phyloP scores from a whole-genome alignment of 2,329 filamentous ascomycete genomes.

The Dactylellina haptotyla region DNA sequence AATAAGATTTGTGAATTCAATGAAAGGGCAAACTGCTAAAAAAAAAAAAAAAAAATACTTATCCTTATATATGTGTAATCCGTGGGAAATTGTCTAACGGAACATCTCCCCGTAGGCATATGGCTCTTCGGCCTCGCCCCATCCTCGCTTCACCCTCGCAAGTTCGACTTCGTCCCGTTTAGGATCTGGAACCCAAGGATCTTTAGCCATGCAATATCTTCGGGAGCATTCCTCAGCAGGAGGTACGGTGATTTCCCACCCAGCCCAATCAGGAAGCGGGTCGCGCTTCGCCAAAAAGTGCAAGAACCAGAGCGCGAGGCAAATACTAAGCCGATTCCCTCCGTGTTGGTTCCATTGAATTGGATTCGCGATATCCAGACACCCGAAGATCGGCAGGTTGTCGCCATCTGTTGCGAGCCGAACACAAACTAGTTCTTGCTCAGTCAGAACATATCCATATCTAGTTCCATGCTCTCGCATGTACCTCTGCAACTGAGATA shows the following conservation, averaged over 20 bases:
- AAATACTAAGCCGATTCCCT: slow-evolving; percentile 40
- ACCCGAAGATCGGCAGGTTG: slow-evolving; percentile 42
- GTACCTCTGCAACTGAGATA: slow-evolving; percentile 43
- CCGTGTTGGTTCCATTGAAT: slow-evolving; percentile 53
- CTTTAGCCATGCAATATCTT: slow-evolving; percentile 48
- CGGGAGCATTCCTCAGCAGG: slow-evolving; percentile 49
- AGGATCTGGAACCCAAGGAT: slow-evolving; percentile 50
- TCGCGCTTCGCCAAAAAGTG: slow-evolving; percentile 47
- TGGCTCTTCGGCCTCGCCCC: slow-evolving; percentile 50
- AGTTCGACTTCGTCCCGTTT: slow-evolving; percentile 51
- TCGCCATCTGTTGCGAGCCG: slow-evolving; percentile 37
- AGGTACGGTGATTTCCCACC: slow-evolving; percentile 43
- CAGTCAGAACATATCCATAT: slow-evolving; percentile 48
- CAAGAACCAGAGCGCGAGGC: slow-evolving; percentile 44
- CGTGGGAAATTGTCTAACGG: slow-evolving; percentile 19
- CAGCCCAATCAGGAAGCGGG: slow-evolving; percentile 42
- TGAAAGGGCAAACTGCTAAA: neutral
- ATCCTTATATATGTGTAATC: neutral
- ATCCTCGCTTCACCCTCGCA: slow-evolving; percentile 48
- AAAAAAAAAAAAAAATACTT: neutral
- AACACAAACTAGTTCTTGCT: slow-evolving; percentile 49
- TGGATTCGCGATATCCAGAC: slow-evolving; percentile 45
- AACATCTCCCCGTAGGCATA: slow-evolving; percentile 49
- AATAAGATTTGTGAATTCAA: neutral
- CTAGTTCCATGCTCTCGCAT: slow-evolving; percentile 48